Base-by-base conservation (phyloP, 768 basidiomycete species). In the Dioszegia hungarica region DNA sequence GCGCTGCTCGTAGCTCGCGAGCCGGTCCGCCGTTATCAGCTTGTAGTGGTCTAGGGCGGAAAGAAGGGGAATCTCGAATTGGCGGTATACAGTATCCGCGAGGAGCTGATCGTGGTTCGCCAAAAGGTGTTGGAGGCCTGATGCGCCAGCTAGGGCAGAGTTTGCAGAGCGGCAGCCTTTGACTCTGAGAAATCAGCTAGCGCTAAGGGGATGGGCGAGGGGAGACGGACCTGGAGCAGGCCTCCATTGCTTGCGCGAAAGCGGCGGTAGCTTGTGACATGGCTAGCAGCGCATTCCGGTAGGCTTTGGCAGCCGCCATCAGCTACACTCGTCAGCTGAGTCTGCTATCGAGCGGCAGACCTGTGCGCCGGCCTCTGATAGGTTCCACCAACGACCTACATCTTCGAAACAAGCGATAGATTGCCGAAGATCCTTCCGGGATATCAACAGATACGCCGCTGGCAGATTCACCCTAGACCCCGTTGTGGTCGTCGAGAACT, bases 31-130 rank as follows among this genome's bases (percentile, higher is more conserved):
- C 2, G 64, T 63, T 36, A 64, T 60, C 33, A 69, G 48, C 46
- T 52, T 84, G 77, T 95, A 95, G 2, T 81, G 82, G 25, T 91
- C 89, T 53, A 94, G 74, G 62, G 90, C 87, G 67, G 88, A 85
- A n/a, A 86, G 82, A 56, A 97, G 77, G 3, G 91, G 93, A 66
- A 86, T 86, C 78, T 95, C 92, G 59, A 94, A 90, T 46, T 84
- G 88, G 68, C 86, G 86, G 73, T 91, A 89, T 43, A 94, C 79
- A 3, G 88, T 84, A 69, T 90, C 89, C 9, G 88, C 86, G 72
- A 97, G 79, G 56, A 97, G 84, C 75, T 91, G 89, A 83, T 89
- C 91, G 63, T 93, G 89, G 73, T 93, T 94, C 47, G 87, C 85
- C 64, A 94, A 86, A 62, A 97, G 82, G 75, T 93, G 88, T 75